Conservation (phyloP, 2,329 filamentous ascomycete genomes). For the Penicillium freii region DNA sequence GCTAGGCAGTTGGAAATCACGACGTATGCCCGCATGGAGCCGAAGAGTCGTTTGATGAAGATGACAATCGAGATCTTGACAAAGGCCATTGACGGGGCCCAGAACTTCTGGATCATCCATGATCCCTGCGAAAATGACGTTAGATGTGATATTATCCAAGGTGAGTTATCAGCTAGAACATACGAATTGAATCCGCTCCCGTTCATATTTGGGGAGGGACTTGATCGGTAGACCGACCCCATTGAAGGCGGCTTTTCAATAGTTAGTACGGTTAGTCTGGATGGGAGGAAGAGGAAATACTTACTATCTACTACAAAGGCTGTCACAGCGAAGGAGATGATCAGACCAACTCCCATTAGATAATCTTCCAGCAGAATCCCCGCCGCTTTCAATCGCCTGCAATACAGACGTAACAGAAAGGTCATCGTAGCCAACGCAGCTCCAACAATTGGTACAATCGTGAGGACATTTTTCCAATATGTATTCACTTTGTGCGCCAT, state of each 20-base stretch:
- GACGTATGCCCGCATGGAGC: not conserved
- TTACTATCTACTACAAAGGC: constrained; percentile 11
- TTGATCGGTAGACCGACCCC: constrained; percentile 6
- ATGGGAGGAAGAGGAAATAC: not conserved
- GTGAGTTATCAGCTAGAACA: not conserved
- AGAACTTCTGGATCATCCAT: constrained; percentile 25
- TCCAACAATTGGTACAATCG: constrained; percentile 16
- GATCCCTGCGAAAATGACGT: not conserved
- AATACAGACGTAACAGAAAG: constrained; percentile 18
- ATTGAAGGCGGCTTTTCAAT: constrained; percentile 14
- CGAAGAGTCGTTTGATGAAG: constrained; percentile 17
- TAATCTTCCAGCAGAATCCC: constrained; percentile 14
- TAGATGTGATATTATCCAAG: not conserved
- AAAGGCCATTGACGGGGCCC: constrained; percentile 16
- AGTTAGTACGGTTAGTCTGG: not conserved
- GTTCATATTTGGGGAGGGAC: not conserved
- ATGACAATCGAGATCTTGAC: constrained; percentile 23
- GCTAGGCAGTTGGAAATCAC: constrained; percentile 1
- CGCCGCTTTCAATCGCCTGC: constrained; percentile 6
- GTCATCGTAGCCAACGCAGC: constrained; percentile 15
- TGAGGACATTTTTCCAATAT: constrained; percentile 18
- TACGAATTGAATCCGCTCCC: not conserved
- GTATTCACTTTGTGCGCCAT: not conserved
- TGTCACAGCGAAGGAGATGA: constrained; percentile 17
- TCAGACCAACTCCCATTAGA: constrained; percentile 17